Evolutionary conservation across 108 stramenopile species (phyloP), one percentile per base, ranked within the genome.

Genomic region (Nitzschia inconspicua): DNA sequence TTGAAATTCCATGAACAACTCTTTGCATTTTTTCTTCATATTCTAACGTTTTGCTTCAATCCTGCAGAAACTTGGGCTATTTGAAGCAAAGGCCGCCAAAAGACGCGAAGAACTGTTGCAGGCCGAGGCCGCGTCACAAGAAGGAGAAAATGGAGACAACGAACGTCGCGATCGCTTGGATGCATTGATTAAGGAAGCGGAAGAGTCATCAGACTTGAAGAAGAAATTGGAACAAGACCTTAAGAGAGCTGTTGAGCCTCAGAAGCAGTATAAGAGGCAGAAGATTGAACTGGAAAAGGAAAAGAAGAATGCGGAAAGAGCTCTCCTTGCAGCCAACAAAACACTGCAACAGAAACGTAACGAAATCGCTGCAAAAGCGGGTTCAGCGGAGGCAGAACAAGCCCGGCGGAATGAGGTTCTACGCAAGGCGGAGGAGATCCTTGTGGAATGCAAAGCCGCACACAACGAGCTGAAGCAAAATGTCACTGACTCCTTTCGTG

Each of bases 331-430:
- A 27, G 83, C 86, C 8, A 73, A 76, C n/a, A 43, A 64, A 22
- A 58, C 66, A 14, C 70, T 94, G 8, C 63, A 90, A 30, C 48
- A 68, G 16, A 79, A 74, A 28, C 70, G 89, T 31, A 58, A 79
- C 39, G 76, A 90, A 57, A 82, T 88, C 31, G 16, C 77, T 2
- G 66, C 64, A 10, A 73, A 55, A 23, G 57, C 67, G 19, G 88
- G 91, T 0, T 82, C 82, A 11, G 72, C 75, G 20, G 83, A 88
- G 28, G 72, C 83, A 18, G 88, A 89, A 52, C 77, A 72, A 57
- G 71, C 82, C 1, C 42, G 32, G 1, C 54, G 82, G 9, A 77
- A 70, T 24, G 36, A 61, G 27, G 11, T 35, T 16, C 35, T 76
- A 14, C 49, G 66, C 34, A 57, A 56, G 4, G 57, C 57, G 16